Evolutionary conservation across 345 rosid genomes (phyloP), one percentile per base, ranked within the genome.

Genomic region (Gossypium arboreum): DNA sequence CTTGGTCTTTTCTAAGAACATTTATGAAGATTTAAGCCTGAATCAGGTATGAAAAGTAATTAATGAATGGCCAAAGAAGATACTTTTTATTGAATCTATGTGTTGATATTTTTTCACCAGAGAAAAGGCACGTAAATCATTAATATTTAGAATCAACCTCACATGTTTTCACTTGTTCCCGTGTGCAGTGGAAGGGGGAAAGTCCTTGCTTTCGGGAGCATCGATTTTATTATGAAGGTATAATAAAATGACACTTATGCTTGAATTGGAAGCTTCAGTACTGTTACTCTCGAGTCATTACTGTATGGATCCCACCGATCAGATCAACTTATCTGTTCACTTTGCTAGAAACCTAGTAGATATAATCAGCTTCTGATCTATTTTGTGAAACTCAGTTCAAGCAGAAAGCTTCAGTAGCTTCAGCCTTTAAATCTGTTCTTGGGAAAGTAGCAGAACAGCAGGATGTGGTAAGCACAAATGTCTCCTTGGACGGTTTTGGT

Each of bases 381-480:
- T 68, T 73, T 74, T 43, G 20, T 75, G 55, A 68, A 58, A 24
- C 80, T 73, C 80, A 90, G 97, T 78, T 90, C 69, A 89, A 84
- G 83, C 81, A 86, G 81, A 92, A 88, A 73, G 84, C 91, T 75
- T 86, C 91, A 8, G 92, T 96, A 84, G 86, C 89, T 77, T 87
- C 88, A 71, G 85, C 92, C 44, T 62, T 92, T 79, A 88, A 84
- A 75, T 89, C 91, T 13, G 71, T 89, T 66, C 81, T 92, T 51
- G 84, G 96, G 71, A 90, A 88, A 76, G 81, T 78, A 72, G 86
- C 86, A 77, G 60, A 75, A 55, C 84, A n/a, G 48, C 81, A 75
- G 67, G 85, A 86, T 76, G 76, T 80, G 78, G 96, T 90, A 84
- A 92, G 92, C 59, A 75, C 61, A 70, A 45, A 56, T 59, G 45